These are phyloP conservation scores for Barnettozyma siamensis DNA, from an alignment of 805 yeast species.

Conservation along the genomic window DNA sequence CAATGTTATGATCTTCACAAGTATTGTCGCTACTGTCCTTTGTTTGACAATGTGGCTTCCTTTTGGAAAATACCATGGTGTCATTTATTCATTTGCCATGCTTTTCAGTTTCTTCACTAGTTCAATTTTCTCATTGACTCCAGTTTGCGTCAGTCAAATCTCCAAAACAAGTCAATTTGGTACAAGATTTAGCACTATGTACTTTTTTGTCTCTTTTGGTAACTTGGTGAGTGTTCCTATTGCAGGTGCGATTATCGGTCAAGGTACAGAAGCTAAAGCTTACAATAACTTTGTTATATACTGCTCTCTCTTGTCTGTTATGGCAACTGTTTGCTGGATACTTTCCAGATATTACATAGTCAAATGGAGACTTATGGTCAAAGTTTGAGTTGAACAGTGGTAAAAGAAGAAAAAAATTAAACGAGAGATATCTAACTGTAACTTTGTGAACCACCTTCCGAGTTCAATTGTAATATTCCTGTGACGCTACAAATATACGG, in stretches of 20 bases:
- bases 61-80: conserved; percentile 28
- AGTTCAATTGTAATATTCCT: too few species aligned
- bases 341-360: conserved; percentile 12
- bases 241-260: conserved; percentile 42
- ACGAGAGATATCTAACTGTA: too few species aligned
- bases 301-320: conserved; percentile 19
- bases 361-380: conserved; percentile 8
- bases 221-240: conserved; percentile 42
- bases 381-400: conserved; percentile 4
- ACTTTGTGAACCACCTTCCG: too few species aligned
- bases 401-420: too few species aligned
- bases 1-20: conserved; percentile 36
- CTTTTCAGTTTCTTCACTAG: conserved; percentile 48
- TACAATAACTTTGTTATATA: conserved; percentile 20
- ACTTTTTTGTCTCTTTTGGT: conserved; percentile 50
- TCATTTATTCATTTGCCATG: conserved; percentile 34
- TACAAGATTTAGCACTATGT: conserved; percentile 47
- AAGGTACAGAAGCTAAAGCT: conserved; percentile 22
- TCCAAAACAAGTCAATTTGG: conserved; percentile 48
- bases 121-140: conserved; percentile 31
- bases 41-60: conserved; percentile 34
- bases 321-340: conserved; percentile 9
- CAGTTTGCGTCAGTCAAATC: conserved; percentile 49
- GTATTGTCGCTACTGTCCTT: conserved; percentile 29
- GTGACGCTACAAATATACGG: too few species aligned